These are phyloP conservation scores for Entamoeba nuttalli DNA, from an alignment of 208 protist genomes.

Conservation along the genomic window DNA sequence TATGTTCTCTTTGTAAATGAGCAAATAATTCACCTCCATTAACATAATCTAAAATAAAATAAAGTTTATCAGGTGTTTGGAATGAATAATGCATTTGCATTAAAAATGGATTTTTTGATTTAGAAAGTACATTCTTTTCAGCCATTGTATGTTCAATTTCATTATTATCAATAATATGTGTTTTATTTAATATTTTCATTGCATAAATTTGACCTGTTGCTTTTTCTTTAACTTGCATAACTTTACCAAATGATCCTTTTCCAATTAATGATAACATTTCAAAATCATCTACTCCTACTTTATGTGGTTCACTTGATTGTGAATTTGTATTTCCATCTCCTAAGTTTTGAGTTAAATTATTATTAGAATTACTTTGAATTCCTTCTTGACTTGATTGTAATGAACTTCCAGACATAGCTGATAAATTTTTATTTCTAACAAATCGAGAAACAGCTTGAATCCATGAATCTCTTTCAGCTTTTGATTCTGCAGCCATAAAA, in stretches of 20 bases:
- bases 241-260: slow-evolving; percentile 20
- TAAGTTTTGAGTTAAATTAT: too few relatives aligned
- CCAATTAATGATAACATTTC: slow-evolving; percentile 1
- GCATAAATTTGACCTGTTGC: slow-evolving; percentile 42
- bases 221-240: slow-evolving; percentile 46
- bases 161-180: slow-evolving; percentile 33
- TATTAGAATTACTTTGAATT: neutral
- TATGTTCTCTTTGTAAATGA: slow-evolving; percentile 28
- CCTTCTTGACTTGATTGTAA: neutral
- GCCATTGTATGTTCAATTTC: slow-evolving; percentile 33
- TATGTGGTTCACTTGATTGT: neutral
- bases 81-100: slow-evolving; percentile 47
- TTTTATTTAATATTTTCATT: slow-evolving; percentile 52
- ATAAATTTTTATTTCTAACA: neutral
- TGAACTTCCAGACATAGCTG: too few relatives aligned
- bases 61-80: slow-evolving; percentile 47
- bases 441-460: neutral
- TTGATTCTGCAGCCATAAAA: neutral
- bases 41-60: slow-evolving; percentile 47
- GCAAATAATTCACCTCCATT: slow-evolving; percentile 48
- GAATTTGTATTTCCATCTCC: neutral
- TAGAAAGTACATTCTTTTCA: slow-evolving; percentile 33
- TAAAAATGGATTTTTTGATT: slow-evolving; percentile 41
- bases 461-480: neutral
- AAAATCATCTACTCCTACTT: neutral